A percentile compares a stretch with the other conserved stretches of the same genome.
phyloP scores from a whole-genome alignment of 2,329 filamentous ascomycete genomes.

The Raffaelea albimanens region DNA sequence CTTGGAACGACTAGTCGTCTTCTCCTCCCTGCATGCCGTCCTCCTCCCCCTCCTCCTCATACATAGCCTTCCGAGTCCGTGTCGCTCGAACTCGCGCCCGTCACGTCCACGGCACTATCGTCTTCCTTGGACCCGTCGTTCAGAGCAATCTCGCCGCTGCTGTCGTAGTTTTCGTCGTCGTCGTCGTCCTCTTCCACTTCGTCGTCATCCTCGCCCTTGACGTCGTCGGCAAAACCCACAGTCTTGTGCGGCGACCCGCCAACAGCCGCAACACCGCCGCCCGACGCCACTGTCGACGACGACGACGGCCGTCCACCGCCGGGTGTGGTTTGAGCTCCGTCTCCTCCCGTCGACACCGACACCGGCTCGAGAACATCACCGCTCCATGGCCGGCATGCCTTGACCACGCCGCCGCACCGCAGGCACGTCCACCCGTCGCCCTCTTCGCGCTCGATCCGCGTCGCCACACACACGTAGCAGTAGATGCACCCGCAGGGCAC shows the following conservation, averaged over 20 bases:
- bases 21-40: too few species aligned
- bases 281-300: slow-evolving; percentile 5
- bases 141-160: not conserved
- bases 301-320: slow-evolving; percentile 2
- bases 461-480: slow-evolving; percentile 92
- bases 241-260: slow-evolving; percentile 32
- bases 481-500: slow-evolving; percentile 86
- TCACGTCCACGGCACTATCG: not conserved
- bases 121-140: not conserved
- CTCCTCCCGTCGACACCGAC: slow-evolving; percentile 17
- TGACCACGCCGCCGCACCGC: slow-evolving; percentile 74
- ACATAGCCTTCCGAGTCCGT: slow-evolving; percentile 21
- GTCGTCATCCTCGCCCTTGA: slow-evolving; percentile 23
- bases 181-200: slow-evolving; percentile 14
- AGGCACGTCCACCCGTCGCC: slow-evolving; percentile 91
- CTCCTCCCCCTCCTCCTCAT: slow-evolving; percentile 16
- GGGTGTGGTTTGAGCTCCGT: not conserved
- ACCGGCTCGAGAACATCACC: slow-evolving; percentile 70
- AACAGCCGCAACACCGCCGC: not conserved
- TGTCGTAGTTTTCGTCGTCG: not conserved
- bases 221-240: slow-evolving; percentile 54
- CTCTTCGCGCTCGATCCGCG: slow-evolving; percentile 81
- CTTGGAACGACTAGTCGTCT: not conserved
- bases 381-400: slow-evolving; percentile 81
- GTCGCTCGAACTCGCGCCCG: slow-evolving; percentile 1